Percentiles rank a stretch among this genome's conserved stretches.
Evolutionary conservation across 1,139 yeast genomes (phyloP).

Genomic region (Yamadazyma spencermartinsiae): DNA sequence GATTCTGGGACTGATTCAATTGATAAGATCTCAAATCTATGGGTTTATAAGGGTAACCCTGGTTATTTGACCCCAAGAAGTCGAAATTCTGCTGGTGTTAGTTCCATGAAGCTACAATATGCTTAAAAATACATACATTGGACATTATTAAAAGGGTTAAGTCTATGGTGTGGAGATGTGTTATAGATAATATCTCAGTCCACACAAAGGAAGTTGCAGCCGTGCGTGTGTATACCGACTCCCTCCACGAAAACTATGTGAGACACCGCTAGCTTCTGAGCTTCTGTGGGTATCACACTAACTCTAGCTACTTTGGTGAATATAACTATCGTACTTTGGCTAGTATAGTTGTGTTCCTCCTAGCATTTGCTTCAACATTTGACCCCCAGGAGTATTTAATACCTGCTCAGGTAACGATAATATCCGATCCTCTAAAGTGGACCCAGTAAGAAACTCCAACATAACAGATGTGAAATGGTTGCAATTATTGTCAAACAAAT

Average conservation of each 20-base stretch:
- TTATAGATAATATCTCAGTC: not conserved
- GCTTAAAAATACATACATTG: conserved; percentile 1
- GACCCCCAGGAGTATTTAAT: conserved; percentile 61
- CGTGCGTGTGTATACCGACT: not conserved
- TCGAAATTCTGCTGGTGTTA: conserved; percentile 1
- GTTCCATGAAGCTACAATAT: not conserved
- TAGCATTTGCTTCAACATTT: conserved; percentile 33
- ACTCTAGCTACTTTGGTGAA: too few species aligned
- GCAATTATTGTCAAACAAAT: conserved; percentile 66
- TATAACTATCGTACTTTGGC: too few species aligned
- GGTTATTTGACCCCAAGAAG: not conserved
- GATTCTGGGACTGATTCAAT: not conserved
- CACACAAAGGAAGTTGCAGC: not conserved
- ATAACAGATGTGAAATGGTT: conserved; percentile 65
- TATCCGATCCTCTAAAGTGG: conserved; percentile 49
- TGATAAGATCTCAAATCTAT: not conserved
- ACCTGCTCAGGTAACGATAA: conserved; percentile 57
- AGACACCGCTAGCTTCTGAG: too few species aligned
- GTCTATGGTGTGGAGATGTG: not conserved
- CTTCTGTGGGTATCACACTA: too few species aligned
- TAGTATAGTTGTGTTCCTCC: not conserved
- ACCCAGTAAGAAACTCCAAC: conserved; percentile 60
- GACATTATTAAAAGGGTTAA: not conserved
- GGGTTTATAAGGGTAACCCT: not conserved
- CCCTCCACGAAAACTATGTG: too few species aligned